Evolutionary conservation across 768 basidiomycete species (phyloP), one percentile per base, ranked within the genome.

Genomic region (Leccinum olivaceopallidum): DNA sequence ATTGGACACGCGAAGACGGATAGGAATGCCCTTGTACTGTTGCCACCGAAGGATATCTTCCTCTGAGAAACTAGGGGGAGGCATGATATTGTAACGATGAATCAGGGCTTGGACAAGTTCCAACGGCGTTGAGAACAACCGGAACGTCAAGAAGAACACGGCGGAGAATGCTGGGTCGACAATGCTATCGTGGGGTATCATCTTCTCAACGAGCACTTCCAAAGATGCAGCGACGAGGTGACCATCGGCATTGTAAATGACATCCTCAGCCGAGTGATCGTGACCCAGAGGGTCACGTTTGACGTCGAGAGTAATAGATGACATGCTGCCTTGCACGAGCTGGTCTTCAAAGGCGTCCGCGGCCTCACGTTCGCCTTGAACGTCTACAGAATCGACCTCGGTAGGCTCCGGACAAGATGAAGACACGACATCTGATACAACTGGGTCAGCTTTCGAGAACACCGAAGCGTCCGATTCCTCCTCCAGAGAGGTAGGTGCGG

Each of bases 101-200:
- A 95, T 88, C 63, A 98, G 77, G 1, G 88, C 83, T 22, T 88
- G 84, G 9, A 93, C 83, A 28, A 99, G 83, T 53, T 91, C 87
- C 7, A 76, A 56, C 2, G 97, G 91, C 0, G 89, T 84, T 2
- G 90, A 85, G 76, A 97, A 98, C 58, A 98, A 77, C 32, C 96
- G 86, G 81, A 98, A 99, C 0, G 95, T 98, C 67, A 95, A 80
- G 81, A 95, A 95, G 79, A 99, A 98, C 32, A 95, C 89, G 5
- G 88, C 85, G 14, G 89, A 83, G 73, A 98, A 95, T 0, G 87
- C 85, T 18, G 90, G 80, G 69, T 98, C 95, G 57, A 94, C 93
- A 49, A 95, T 84, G 60, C 87, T 88, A 69, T 94, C 94, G 70
- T 97, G 93, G 5, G 95, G 94, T 20, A 96, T 96, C 88, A 98